Evolutionary conservation across 2,329 filamentous ascomycete species (phyloP), one percentile per base, ranked within the genome.

Genomic region (Celoporthe dispersa): DNA sequence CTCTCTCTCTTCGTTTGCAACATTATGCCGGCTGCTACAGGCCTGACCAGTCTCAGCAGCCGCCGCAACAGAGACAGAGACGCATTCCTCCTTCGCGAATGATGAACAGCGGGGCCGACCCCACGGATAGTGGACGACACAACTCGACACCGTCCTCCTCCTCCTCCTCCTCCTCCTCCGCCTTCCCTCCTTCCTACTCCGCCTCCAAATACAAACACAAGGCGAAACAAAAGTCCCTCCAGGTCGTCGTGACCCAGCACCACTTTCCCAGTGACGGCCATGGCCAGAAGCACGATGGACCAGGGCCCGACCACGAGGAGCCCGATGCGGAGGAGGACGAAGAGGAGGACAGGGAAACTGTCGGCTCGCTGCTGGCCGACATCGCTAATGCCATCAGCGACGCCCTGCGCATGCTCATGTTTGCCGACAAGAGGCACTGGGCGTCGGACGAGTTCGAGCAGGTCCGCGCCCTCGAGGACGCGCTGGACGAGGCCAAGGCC

Each of bases 381-480:
- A 87, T 89, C 78, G 87, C 87, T 74, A 85, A 82, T 72, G 81
- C 84, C 66, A 77, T 89, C 74, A 82, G 81, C 75, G 85, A 88
- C 73, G 83, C 82, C 70, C 78, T 88, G 74, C 86, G 85, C 75
- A 84, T 85, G 73, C 80, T 89, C 75, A 82, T 82, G 79, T 83
- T 87, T 73, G 84, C 86, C 74, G 87, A 89, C 78, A 88, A 88
- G 79, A 82, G 83, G 60, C 84, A 85, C 72, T 89, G 87, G 87
- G 85, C 84, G 0, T 80, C 82, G 31, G 86, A 88, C 81, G 87
- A 89, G 80, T 84, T 87, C 76, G 87, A 89, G 75, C 87, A 89
- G 79, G 77, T 85, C 69, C 84, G 83, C 69, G 83, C 85, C 64
- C 80, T 90, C 67, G 84, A 88, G 74, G 80, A 82, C 48, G 81